A percentile compares a stretch with the other conserved stretches of the same genome.
Evolutionary conservation across 768 basidiomycete species (phyloP).

Genomic region (Mycena leptocephala): DNA sequence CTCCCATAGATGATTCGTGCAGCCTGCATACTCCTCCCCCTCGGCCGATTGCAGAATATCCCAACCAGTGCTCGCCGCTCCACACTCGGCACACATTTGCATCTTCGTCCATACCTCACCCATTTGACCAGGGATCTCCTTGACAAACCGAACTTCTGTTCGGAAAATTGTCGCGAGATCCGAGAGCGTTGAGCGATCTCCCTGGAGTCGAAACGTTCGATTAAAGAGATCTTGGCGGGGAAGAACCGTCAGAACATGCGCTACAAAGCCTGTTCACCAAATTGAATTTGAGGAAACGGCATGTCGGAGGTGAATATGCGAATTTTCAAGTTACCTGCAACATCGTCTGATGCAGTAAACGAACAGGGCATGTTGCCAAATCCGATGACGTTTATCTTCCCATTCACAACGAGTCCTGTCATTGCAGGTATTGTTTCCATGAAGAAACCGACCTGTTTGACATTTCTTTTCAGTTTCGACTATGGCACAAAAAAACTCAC

Average conservation of each 20-base stretch:
- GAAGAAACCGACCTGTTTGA: constrained; percentile 50
- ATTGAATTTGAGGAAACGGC: not conserved
- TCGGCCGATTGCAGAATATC: constrained; percentile 47
- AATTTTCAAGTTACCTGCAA: constrained; percentile 44
- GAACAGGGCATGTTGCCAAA: constrained; percentile 49
- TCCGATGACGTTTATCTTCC: constrained; percentile 52
- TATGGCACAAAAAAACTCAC: constrained; percentile 35
- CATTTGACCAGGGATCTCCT: constrained; percentile 36
- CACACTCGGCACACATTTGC: constrained; percentile 47
- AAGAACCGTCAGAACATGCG: constrained; percentile 31
- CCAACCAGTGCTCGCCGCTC: constrained; percentile 53
- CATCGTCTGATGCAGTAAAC: constrained; percentile 50
- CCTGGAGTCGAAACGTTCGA: constrained; percentile 46
- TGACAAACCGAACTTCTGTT: constrained; percentile 34
- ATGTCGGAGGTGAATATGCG: not conserved
- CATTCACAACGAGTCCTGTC: constrained; percentile 44
- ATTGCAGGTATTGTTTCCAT: constrained; percentile 51
- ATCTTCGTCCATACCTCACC: constrained; percentile 41
- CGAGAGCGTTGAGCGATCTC: constrained; percentile 49
- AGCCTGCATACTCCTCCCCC: constrained; percentile 45
- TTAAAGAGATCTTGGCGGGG: constrained; percentile 39
- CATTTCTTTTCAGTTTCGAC: not conserved
- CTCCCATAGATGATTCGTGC: constrained; percentile 50
- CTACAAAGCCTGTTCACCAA: constrained; percentile 37
- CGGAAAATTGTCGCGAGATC: constrained; percentile 27